Evolutionary conservation across 441 rosid genomes (phyloP), one percentile per base, ranked within the genome.

Genomic region (Mallotus japonicus): DNA sequence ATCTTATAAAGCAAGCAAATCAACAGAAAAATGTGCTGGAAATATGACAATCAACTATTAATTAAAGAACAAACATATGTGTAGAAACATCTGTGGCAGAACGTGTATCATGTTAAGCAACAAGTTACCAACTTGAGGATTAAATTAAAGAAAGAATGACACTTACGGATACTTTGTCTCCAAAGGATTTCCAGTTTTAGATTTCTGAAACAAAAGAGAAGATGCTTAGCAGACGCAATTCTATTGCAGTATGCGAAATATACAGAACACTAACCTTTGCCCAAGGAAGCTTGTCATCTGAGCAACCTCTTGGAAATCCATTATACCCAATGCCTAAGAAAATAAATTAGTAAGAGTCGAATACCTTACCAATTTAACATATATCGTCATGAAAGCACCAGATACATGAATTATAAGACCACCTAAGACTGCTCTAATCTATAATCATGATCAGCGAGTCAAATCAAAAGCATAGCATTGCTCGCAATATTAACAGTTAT

Each of bases 251-350:
- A 58, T 7, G 24, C 76, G 22, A 57, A 49, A 72, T 28, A 28
- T 44, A 37, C 37, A 44, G 55, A 66, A 44, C 15, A 57, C 80
- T 50, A 76, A 92, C 97, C 97, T 92, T 95, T 71, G 97, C 97
- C 99, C 99, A 95, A 28, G 99, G 95, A 86, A 95, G 97, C 79
- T 77, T 85, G 75, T 92, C 99, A 83, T 95, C 99, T 5, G 99
- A 92, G 80, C 99, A 95, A 71, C 97, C 99, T 85, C 99, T 87
- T 47, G 97, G 97, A 89, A 95, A 92, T 66, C 99, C 99, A 84
- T 92, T 95, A 77, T 95, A 95, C 75, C 99, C 99, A 73, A 95
- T 95, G 75, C 97, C 97, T 92, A 73, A 73, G 10, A 73, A 76
- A 60, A 69, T 57, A 73, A 73, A 59, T 40, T 20, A 44, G 50